These are phyloP conservation scores for Arabidopsis thaliana DNA, from an alignment of 345 rosid genomes.

Conservation along the genomic window TAIR10.1 NC_003074.8:9495001-9495500, in stretches of 20 bases:
- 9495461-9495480: background rate
- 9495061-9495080: background rate
- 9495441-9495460: background rate
- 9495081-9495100: background rate
- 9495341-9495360: constrained; percentile 37
- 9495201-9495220: constrained; percentile 26
- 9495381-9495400: background rate
- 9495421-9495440: background rate
- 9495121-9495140: constrained; percentile 44
- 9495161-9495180: constrained; percentile 27
- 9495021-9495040: background rate
- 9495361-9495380: background rate
- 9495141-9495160: constrained; percentile 41
- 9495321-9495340: constrained; percentile 34
- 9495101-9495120: constrained; percentile 42
- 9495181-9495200: constrained; percentile 44
- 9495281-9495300: background rate
- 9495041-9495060: constrained; percentile 3
- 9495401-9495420: background rate
- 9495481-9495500: background rate
- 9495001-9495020: background rate
- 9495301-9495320: constrained; percentile 25
- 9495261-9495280: constrained; percentile 10
- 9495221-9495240: constrained; percentile 1
- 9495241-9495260: background rate